Percentiles rank a stretch among this genome's conserved stretches.
These are phyloP conservation scores for Volvox reticuliferus DNA, from an alignment of 139 green algal species.

Conservation along the genomic window DNA sequence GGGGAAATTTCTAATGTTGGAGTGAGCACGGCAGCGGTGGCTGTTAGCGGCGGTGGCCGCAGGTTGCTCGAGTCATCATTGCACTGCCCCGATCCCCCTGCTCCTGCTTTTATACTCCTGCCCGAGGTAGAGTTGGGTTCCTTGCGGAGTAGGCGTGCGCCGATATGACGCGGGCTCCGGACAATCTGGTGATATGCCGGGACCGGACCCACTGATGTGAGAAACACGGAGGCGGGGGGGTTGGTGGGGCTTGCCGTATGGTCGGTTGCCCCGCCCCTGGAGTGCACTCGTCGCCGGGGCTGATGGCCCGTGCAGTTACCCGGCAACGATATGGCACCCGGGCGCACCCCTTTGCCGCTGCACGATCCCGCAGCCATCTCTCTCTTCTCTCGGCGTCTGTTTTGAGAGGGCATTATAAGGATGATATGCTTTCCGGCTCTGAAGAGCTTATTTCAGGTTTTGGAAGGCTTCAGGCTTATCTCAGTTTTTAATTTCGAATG, in stretches of 20 bases:
- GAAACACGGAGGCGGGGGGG: background rate
- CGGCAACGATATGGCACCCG: background rate
- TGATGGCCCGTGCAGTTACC: background rate
- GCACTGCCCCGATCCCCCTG: too few species aligned
- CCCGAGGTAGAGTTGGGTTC: background rate
- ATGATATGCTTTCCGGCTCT: background rate
- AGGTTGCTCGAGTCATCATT: background rate
- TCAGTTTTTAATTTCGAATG: background rate
- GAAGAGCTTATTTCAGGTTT: background rate
- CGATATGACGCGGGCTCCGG: constrained; percentile 6
- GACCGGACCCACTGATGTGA: background rate
- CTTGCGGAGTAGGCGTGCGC: background rate
- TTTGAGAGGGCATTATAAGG: background rate
- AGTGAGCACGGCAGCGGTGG: background rate
- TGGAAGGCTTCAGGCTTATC: background rate
- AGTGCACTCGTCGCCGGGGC: background rate
- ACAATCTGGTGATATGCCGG: background rate
- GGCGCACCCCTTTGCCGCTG: background rate
- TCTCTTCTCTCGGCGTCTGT: too few species aligned
- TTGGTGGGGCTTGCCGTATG: background rate
- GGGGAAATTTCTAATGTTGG: background rate
- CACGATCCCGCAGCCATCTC: constrained; percentile 8
- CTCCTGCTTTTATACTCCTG: background rate
- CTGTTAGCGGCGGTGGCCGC: background rate
- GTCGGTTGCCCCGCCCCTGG: too few species aligned